Base-by-base conservation (phyloP, 140 eudicot species). In the Ambrosia hybrid region DNA sequence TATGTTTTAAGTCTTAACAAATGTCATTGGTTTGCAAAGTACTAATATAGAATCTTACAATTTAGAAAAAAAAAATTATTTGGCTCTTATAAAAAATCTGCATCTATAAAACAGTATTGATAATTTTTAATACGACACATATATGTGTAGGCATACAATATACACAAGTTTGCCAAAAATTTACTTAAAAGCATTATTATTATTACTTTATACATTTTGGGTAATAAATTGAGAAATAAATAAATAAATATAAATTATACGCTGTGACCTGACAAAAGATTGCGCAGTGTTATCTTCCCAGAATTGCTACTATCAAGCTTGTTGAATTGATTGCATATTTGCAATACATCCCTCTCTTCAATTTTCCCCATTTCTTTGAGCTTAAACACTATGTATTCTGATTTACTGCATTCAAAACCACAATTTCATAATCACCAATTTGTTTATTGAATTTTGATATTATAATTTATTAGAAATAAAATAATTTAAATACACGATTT, bases 301-400 rank as follows among this genome's bases (percentile, higher is more conserved):
- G 81, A 88, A 67, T 84, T 76, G 67, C 73, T 73, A 51, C 67
- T 70, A 59, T 88, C 97, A 37, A 91, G 87, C 78, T 79, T 82
- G 80, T 74, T 83, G 76, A 91, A 91, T 39, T 84, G 87, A 49
- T 80, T 72, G 70, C 95, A 85, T 65, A 91, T 91, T 77, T 83
- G 82, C 76, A 67, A 17, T 38, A 91, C 56, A 71, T 91, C 95
- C 46, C 88, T 91, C 68, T 91, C 88, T 38, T 55, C 59, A 10
- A 91, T 82, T 85, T 85, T 91, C 51, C 95, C 95, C 96, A 87
- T 90, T 89, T 90, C 91, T 78, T 88, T 88, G 9, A 85, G 85
- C 87, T 88, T 88, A 77, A 80, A 85, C 10, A 88, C 71, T 9
- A 85, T 80, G 53, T 88, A 88, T 72, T 88, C 95, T 49, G 91